A percentile compares a stretch with the other conserved stretches of the same genome.
phyloP scores from a whole-genome alignment of 2,329 filamentous ascomycete species.

The Reticulascus tulasneorum region DNA sequence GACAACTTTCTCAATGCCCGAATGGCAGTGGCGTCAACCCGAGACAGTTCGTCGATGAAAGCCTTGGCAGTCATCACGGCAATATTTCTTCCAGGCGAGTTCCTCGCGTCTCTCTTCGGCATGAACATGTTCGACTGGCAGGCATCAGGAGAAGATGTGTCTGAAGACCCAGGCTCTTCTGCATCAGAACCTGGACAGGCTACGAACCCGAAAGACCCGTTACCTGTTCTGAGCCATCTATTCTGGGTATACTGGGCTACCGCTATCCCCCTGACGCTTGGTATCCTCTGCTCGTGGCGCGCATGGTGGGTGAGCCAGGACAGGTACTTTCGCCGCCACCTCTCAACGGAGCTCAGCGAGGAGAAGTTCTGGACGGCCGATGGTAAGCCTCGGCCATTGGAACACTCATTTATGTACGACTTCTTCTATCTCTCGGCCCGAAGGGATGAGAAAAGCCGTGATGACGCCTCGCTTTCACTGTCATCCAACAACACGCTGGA shows the following conservation, averaged over 20 bases:
- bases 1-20: conserved; percentile 41
- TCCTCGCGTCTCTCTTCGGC: conserved; percentile 41
- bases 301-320: conserved; percentile 46
- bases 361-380: conserved; percentile 44
- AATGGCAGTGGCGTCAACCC: conserved; percentile 35
- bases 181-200: conserved; percentile 3
- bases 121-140: conserved; percentile 45
- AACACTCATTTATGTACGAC: conserved; percentile 38
- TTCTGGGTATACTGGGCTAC: conserved; percentile 46
- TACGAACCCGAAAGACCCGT: conserved; percentile 18
- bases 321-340: conserved; percentile 39
- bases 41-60: conserved; percentile 45
- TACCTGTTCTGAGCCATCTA: conserved; percentile 31
- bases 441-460: conserved; percentile 22
- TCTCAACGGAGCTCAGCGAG: conserved; percentile 42
- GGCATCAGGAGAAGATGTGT: conserved; percentile 27
- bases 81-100: conserved; percentile 44
- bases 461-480: conserved; percentile 6
- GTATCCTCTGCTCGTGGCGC: conserved; percentile 38
- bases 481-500: conserved; percentile 7
- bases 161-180: conserved; percentile 4
- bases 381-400: conserved; percentile 35
- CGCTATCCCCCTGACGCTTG: conserved; percentile 36
- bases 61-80: conserved; percentile 44
- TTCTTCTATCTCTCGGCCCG: conserved; percentile 37